Base-by-base conservation (phyloP, 139 green algal genomes). In the Asterochloris erici region DNA sequence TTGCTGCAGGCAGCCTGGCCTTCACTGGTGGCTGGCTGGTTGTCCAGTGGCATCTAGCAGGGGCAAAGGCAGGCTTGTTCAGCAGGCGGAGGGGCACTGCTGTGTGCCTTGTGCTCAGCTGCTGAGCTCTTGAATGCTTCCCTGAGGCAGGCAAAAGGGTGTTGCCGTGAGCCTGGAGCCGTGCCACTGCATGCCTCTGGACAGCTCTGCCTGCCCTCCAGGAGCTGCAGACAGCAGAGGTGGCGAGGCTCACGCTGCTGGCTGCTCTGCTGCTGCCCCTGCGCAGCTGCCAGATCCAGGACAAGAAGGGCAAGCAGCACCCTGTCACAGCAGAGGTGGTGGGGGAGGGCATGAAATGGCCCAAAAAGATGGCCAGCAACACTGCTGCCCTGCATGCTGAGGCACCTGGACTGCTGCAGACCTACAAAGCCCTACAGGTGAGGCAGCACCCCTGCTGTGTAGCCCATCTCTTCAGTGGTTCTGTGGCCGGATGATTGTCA, bases 241-340 rank as follows among this genome's bases (percentile, higher is more conserved):
- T 93, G 15, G 85, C 85, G 38, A 87, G 92, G 38, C 85, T 93
- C 15, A 79, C 90, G 29, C 83, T 97, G 73, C 79, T 97, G 10
- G 89, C 93, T 13, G 92, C 92, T 1, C 85, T 95, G 79, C 84
- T 97, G 79, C 87, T 97, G 86, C 94, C 94, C 12, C 79, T 97
- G 69, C 86, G 91, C 13, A 66, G 70, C 4, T 16, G 86, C n/a
- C 17, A 76, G 27, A 79, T 85, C 63, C 64, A 74, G 14, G 79
- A 60, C 11, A 74, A 79, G 60, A 94, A 92, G 84, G 93, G 87
- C 86, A 82, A 84, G 11, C 69, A 78, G 19, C 64, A 73, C 62
- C 66, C 78, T 24, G 24, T 81, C 27, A 66, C 47, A 28, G 14
- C 26, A 16, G 76, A 89, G 74, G 81, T 97, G 23, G 84, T 97